phyloP scores from a whole-genome alignment of 2,329 filamentous ascomycete species.

The Botrytis tulipae region DNA sequence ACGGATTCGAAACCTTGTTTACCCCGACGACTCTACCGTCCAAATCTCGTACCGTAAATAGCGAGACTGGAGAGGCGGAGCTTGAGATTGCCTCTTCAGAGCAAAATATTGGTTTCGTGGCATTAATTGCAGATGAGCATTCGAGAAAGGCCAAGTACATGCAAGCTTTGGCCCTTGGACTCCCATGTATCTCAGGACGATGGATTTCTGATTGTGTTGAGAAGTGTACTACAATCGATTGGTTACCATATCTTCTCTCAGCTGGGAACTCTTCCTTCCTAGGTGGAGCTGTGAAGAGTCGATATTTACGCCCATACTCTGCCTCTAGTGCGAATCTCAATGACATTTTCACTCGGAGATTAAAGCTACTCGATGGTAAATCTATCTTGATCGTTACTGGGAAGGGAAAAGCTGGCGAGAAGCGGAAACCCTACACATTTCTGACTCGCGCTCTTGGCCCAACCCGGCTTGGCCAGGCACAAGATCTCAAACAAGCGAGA shows the following conservation, averaged over 20 bases:
- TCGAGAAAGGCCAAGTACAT: constrained; percentile 89
- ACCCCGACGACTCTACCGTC: constrained; percentile 39
- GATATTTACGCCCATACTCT: constrained; percentile 62
- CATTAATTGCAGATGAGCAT: constrained; percentile 81
- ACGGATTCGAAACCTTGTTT: constrained; percentile 82
- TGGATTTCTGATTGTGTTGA: constrained; percentile 76
- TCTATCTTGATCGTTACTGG: constrained; percentile 71
- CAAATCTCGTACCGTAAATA: constrained; percentile 24
- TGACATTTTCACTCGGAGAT: constrained; percentile 57
- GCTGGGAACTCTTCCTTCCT: constrained; percentile 78
- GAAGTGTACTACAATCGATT: constrained; percentile 62
- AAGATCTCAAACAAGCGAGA: constrained; percentile 64
- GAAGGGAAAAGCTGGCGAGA: constrained; percentile 59
- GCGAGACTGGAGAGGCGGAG: constrained; percentile 29
- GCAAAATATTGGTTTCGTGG: constrained; percentile 68
- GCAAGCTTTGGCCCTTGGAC: constrained; percentile 84
- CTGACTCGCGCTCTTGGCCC: constrained; percentile 77
- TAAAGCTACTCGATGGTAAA: constrained; percentile 61
- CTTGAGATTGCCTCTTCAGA: constrained; percentile 56
- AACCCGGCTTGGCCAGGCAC: constrained; percentile 60
- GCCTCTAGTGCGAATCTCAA: constrained; percentile 54
- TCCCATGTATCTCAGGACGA: constrained; percentile 79
- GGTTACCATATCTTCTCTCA: constrained; percentile 79
- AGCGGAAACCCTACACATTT: constrained; percentile 74
- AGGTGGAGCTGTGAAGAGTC: constrained; percentile 72